phyloP scores from a whole-genome alignment of 441 rosid genomes.

The Bocquillonia castaneifolia region DNA sequence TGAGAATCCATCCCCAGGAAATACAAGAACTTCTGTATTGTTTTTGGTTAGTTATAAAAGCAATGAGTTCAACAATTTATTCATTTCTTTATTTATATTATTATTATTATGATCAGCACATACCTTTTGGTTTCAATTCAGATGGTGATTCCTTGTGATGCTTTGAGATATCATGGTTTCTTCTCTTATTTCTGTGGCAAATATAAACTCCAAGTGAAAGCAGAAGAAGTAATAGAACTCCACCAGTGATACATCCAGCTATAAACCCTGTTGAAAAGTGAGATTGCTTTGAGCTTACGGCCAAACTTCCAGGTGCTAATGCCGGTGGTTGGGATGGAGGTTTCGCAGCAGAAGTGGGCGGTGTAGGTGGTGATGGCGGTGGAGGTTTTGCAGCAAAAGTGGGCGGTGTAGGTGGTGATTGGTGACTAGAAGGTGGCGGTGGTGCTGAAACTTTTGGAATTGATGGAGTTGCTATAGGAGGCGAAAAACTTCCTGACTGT shows the following conservation, averaged over 20 bases:
- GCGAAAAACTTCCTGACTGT: slow-evolving; percentile 21
- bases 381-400: slow-evolving; percentile 22
- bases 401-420: slow-evolving; percentile 24
- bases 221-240: slow-evolving; percentile 41
- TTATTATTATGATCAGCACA: background rate
- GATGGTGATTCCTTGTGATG: background rate
- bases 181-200: slow-evolving; percentile 23
- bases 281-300: slow-evolving; percentile 26
- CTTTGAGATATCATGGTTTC: slow-evolving; percentile 20
- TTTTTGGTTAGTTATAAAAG: too few relatives aligned
- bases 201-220: slow-evolving; percentile 9
- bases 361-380: slow-evolving; percentile 20
- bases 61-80: too few relatives aligned
- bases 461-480: slow-evolving; percentile 11
- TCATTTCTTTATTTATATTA: too few relatives aligned
- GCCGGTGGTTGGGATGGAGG: slow-evolving; percentile 42
- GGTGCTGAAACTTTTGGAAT: slow-evolving; percentile 24
- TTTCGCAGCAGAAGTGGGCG: slow-evolving; percentile 30
- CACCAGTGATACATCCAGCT: slow-evolving; percentile 36
- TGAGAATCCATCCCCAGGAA: slow-evolving; percentile 16
- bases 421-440: slow-evolving; percentile 15
- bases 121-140: slow-evolving; percentile 28
- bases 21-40: slow-evolving; percentile 1
- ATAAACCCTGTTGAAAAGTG: slow-evolving; percentile 34
- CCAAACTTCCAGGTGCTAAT: slow-evolving; percentile 40